These are phyloP conservation scores for Xylariomycetidae sp. DNA, from an alignment of 2,329 filamentous ascomycete species.

Conservation along the genomic window DNA sequence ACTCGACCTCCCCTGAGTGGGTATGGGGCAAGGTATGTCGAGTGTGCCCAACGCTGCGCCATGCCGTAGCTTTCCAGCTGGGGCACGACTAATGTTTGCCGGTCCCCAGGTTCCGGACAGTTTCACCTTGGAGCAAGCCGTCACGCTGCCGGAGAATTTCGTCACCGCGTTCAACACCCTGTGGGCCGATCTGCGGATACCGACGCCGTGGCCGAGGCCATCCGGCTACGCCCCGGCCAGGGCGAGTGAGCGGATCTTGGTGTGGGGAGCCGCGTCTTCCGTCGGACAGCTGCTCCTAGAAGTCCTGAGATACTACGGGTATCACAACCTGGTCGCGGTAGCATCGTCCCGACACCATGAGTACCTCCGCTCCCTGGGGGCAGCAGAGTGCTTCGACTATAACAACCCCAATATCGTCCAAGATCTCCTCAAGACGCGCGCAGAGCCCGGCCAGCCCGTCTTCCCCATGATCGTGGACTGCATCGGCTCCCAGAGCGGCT, in stretches of 20 bases:
- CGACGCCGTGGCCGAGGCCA: conserved; percentile 53
- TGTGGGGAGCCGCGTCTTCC: conserved; percentile 50
- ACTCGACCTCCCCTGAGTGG: conserved; percentile 46
- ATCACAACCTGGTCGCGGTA: conserved; percentile 43
- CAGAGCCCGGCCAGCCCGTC: conserved; percentile 13
- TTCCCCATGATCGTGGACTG: conserved; percentile 50
- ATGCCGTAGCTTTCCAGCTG: no score
- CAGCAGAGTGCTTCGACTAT: conserved; percentile 44
- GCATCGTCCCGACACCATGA: conserved; percentile 42
- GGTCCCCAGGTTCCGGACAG: conserved; percentile 15
- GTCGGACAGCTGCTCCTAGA: conserved; percentile 48
- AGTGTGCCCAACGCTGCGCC: background rate
- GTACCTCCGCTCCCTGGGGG: conserved; percentile 39
- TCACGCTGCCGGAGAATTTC: conserved; percentile 51
- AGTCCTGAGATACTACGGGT: conserved; percentile 49
- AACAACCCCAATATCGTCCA: conserved; percentile 30
- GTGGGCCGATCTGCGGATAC: conserved; percentile 45
- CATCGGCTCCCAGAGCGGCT: conserved; percentile 45
- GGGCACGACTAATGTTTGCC: conserved; percentile 3
- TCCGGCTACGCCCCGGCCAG: conserved; percentile 31
- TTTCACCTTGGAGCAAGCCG: conserved; percentile 19
- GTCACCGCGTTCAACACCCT: conserved; percentile 56
- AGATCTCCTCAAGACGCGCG: conserved; percentile 20
- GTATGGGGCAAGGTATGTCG: conserved; percentile 37
- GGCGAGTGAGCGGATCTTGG: conserved; percentile 36